Percentiles rank a stretch among this genome's conserved stretches.
Conservation (phyloP, 2,329 filamentous ascomycete species). For the Fusarium drepaniforme region DNA sequence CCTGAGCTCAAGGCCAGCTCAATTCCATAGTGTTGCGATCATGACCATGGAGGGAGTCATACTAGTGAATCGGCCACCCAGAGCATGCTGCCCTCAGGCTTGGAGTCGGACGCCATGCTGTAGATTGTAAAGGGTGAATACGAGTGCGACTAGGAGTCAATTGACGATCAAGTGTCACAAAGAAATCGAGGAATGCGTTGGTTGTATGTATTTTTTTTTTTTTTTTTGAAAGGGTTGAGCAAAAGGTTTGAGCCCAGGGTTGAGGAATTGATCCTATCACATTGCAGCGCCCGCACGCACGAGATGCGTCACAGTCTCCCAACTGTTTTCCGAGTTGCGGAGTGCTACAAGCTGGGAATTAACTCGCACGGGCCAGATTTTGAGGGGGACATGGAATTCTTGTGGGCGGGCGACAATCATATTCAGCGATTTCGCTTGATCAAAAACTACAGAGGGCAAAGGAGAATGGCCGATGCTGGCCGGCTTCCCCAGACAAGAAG, state of each 20-base stretch:
- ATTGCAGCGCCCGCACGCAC: background rate
- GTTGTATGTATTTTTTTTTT: background rate
- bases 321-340: slow-evolving; percentile 9
- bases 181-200: slow-evolving; percentile 2
- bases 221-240: slow-evolving; percentile 5
- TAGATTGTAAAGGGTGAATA: background rate
- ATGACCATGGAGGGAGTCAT: slow-evolving; percentile 28
- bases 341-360: slow-evolving; percentile 1
- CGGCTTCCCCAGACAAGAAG: slow-evolving; percentile 10
- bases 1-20: slow-evolving; percentile 59
- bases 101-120: slow-evolving; percentile 45
- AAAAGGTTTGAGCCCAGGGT: slow-evolving; percentile 6
- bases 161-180: background rate
- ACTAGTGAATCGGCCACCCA: slow-evolving; percentile 66
- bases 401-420: background rate
- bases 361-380: background rate
- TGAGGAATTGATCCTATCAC: slow-evolving; percentile 4
- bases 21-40: background rate
- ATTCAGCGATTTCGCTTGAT: background rate
- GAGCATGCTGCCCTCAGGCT: slow-evolving; percentile 49
- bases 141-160: background rate
- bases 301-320: slow-evolving; percentile 8
- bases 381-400: background rate
- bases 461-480: background rate
- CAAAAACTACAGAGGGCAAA: background rate